Evolutionary conservation across 176 grass and related monocot species (phyloP).

Genomic region (Puccinellia tenuiflora): DNA sequence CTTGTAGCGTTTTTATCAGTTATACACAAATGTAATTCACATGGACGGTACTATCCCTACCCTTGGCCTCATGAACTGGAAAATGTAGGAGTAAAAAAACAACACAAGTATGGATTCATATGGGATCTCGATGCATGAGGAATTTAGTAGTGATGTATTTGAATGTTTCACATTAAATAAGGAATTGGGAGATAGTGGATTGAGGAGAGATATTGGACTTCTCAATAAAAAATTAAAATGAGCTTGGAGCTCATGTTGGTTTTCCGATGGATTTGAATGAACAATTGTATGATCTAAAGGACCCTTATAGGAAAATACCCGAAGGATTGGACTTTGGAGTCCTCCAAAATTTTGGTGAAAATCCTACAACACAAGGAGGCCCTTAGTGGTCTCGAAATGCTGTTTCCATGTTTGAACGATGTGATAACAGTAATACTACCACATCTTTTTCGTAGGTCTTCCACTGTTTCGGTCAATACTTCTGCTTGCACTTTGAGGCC

Average conservation of each 20-base stretch:
- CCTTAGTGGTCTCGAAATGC: not conserved
- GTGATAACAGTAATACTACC: not conserved
- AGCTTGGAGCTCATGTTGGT: not conserved
- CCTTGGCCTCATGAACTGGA: not conserved
- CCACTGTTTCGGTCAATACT: constrained; percentile 90
- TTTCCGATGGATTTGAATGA: not conserved
- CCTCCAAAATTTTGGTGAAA: not conserved
- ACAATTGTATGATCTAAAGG: not conserved
- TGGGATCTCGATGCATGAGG: not conserved
- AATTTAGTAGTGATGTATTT: not conserved
- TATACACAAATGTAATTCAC: not conserved
- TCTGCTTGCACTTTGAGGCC: constrained; percentile 93
- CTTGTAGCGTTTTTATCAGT: not conserved
- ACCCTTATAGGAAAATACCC: not conserved
- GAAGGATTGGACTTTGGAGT: not conserved
- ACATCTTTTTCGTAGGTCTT: constrained; percentile 49
- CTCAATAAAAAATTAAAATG: not conserved
- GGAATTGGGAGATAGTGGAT: not conserved
- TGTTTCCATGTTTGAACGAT: constrained; percentile 7
- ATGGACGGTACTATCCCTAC: not conserved
- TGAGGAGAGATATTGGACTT: not conserved
- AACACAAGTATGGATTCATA: not conserved
- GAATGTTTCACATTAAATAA: not conserved
- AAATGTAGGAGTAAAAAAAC: not conserved
- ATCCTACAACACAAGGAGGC: not conserved